These are phyloP conservation scores for Alternaria brassicae DNA, from an alignment of 2,329 filamentous ascomycete genomes.

Conservation along the genomic window DNA sequence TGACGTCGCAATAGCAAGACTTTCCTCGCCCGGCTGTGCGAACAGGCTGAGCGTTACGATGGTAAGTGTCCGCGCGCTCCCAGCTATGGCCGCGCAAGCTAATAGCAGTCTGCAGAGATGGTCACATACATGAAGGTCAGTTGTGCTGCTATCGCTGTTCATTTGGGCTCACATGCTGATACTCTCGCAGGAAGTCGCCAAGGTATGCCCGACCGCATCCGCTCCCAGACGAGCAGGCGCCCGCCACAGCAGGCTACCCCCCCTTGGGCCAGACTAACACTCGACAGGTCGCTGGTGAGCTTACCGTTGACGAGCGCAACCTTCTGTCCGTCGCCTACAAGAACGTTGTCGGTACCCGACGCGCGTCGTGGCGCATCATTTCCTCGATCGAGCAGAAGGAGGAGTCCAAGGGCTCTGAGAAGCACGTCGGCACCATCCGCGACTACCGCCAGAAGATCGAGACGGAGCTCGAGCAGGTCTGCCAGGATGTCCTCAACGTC, in stretches of 20 bases:
- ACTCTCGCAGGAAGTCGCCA: conserved; percentile 81
- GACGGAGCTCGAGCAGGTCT: conserved; percentile 95
- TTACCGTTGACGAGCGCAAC: conserved; percentile 78
- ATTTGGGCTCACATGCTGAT: conserved; percentile 42
- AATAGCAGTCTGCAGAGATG: conserved; percentile 72
- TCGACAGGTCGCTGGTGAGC: conserved; percentile 68
- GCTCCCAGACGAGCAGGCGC: conserved; percentile 31
- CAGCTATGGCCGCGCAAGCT: conserved; percentile 35
- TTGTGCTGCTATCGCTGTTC: conserved; percentile 21
- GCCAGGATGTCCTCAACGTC: conserved; percentile 96
- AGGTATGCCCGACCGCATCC: conserved; percentile 62
- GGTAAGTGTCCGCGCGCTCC: conserved; percentile 60
- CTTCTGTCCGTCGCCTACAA: conserved; percentile 99
- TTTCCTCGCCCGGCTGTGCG: conserved; percentile 98
- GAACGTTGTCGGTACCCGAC: conserved; percentile 98
- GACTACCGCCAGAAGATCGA: conserved; percentile 99
- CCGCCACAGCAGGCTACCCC: conserved; percentile 21
- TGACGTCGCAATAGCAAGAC: conserved; percentile 70
- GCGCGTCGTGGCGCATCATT: conserved; percentile 99
- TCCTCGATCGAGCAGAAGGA: conserved; percentile 99
- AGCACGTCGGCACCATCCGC: conserved; percentile 92
- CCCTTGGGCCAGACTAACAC: conserved; percentile 28
- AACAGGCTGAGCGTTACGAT: conserved; percentile 99
- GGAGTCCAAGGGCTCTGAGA: conserved; percentile 96
- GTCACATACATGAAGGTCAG: conserved; percentile 96